Evolutionary conservation across 495 filamentous ascomycete species (phyloP).

Genomic region (Zalerion maritima): DNA sequence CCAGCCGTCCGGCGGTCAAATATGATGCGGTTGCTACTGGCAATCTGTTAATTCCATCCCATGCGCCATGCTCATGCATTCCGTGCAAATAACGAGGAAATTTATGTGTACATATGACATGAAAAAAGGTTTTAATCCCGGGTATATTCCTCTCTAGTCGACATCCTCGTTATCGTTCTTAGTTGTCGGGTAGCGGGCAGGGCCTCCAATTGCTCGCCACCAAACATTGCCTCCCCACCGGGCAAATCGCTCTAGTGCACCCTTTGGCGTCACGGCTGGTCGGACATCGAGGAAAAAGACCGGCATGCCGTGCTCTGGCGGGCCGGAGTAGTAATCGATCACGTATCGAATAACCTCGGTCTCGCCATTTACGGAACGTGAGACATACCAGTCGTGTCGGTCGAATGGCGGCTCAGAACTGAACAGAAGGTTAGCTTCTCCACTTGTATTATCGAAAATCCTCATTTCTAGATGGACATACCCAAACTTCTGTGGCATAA

Average conservation of each 20-base stretch:
- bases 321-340: constrained; percentile 92
- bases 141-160: too few species aligned
- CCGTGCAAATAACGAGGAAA: neutral
- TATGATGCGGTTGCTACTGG: too few species aligned
- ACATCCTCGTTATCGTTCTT: constrained; percentile 1
- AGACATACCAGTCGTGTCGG: constrained; percentile 92
- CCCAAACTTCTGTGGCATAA: constrained; percentile 69
- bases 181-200: constrained; percentile 27
- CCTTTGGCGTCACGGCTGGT: constrained; percentile 76
- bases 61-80: neutral
- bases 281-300: constrained; percentile 97
- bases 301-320: constrained; percentile 78
- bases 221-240: constrained; percentile 90
- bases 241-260: constrained; percentile 68
- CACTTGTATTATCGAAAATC: neutral
- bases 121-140: too few species aligned
- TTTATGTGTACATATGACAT: neutral
- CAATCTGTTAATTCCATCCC: too few species aligned
- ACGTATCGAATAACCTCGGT: constrained; percentile 77
- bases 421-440: constrained; percentile 6
- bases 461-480: constrained; percentile 23
- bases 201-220: constrained; percentile 74
- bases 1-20: too few species aligned
- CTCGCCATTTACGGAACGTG: constrained; percentile 44
- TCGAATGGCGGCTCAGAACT: constrained; percentile 85